Conservation (phyloP, 345 rosid genomes). For the Pugionium dolabratum region DNA sequence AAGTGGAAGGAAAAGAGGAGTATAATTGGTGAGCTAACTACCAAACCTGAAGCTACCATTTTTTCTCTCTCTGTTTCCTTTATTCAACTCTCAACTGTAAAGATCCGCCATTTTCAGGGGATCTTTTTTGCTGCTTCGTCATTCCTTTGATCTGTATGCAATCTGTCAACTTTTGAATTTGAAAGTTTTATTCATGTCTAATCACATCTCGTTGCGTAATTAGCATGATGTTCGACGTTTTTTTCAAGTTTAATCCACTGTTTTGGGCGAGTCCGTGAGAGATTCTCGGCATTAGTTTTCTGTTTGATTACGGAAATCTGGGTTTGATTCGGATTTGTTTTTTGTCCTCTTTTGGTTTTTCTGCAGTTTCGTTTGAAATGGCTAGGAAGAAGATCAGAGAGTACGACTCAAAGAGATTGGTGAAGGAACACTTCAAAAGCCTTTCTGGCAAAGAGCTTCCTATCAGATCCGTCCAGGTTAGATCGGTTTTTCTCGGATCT, state of each 20-base stretch:
- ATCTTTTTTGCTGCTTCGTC: not conserved
- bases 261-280: not conserved
- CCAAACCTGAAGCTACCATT: slow-evolving; percentile 12
- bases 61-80: slow-evolving; percentile 2
- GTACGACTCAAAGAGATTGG: slow-evolving; percentile 92
- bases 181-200: not conserved
- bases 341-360: slow-evolving; percentile 3
- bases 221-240: not conserved
- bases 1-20: slow-evolving; percentile 3
- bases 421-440: slow-evolving; percentile 91
- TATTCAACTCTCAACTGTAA: slow-evolving; percentile 27
- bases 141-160: slow-evolving; percentile 7
- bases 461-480: slow-evolving; percentile 83
- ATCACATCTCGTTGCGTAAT: not conserved
- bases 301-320: slow-evolving; percentile 4
- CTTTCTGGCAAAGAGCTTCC: slow-evolving; percentile 71
- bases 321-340: slow-evolving; percentile 15
- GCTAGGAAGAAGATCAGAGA: slow-evolving; percentile 99
- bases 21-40: slow-evolving; percentile 31
- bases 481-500: slow-evolving; percentile 1
- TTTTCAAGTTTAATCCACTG: not conserved
- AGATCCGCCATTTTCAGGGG: slow-evolving; percentile 19
- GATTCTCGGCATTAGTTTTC: not conserved
- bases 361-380: slow-evolving; percentile 47
- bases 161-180: not conserved